Percentiles rank a stretch among this genome's conserved stretches.
These are phyloP conservation scores for Piper longum DNA, from an alignment of 164 flowering plant species.

Conservation along the genomic window DNA sequence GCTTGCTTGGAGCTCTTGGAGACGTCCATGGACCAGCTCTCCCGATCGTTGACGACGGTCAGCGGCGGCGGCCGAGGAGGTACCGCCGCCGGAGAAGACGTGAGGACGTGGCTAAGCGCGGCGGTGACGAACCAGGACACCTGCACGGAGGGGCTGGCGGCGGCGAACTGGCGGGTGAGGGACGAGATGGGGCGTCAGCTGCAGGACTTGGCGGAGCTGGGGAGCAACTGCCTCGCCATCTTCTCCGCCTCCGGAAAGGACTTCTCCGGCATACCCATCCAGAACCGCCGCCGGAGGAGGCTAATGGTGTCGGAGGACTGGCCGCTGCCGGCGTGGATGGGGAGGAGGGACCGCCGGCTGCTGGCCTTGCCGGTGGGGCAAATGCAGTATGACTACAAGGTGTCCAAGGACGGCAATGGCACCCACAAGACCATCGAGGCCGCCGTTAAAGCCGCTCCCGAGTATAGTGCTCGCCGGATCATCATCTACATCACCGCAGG, in stretches of 20 bases:
- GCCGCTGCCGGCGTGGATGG: constrained; percentile 55
- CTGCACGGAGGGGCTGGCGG: constrained; percentile 59
- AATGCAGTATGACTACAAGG: constrained; percentile 58
- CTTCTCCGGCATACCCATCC: constrained; percentile 66
- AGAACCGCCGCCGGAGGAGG: constrained; percentile 43
- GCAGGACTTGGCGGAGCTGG: constrained; percentile 34
- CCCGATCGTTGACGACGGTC: constrained; percentile 36
- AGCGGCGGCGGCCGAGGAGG: not conserved
- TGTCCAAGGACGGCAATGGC: constrained; percentile 61
- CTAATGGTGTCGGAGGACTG: constrained; percentile 9
- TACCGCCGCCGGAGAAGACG: constrained; percentile 26
- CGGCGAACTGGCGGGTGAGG: constrained; percentile 33
- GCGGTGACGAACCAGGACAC: constrained; percentile 94
- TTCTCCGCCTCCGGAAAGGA: constrained; percentile 37
- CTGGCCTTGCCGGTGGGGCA: constrained; percentile 29
- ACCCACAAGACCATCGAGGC: constrained; percentile 47
- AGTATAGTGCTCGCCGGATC: constrained; percentile 40
- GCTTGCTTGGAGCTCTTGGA: constrained; percentile 78
- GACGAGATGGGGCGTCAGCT: constrained; percentile 29
- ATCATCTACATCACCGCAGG: constrained; percentile 82
- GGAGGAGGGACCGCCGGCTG: constrained; percentile 35
- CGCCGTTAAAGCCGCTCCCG: constrained; percentile 81
- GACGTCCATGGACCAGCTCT: constrained; percentile 54
- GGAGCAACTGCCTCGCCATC: constrained; percentile 66
- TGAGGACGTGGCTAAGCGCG: constrained; percentile 87